A percentile compares a stretch with the other conserved stretches of the same genome.
Evolutionary conservation across 495 filamentous ascomycete genomes (phyloP).

Genomic region (Saxophila tyrrhenica): DNA sequence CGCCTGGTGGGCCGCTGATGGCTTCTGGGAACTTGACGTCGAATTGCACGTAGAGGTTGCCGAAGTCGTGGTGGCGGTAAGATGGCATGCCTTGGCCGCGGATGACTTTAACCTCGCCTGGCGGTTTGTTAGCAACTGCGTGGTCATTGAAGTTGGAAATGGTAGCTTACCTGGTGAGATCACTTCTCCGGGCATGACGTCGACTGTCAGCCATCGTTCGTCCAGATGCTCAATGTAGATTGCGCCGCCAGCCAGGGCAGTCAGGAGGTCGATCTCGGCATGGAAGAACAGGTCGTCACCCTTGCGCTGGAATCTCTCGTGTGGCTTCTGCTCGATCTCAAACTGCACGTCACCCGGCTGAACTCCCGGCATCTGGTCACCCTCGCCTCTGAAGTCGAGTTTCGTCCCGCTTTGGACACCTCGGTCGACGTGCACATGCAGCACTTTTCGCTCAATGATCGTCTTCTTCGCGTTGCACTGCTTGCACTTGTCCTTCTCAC

Average conservation of each 20-base stretch:
- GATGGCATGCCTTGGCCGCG: slow-evolving; percentile 98
- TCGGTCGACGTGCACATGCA: slow-evolving; percentile 94
- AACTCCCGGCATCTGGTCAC: slow-evolving; percentile 90
- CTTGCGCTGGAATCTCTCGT: slow-evolving; percentile 86
- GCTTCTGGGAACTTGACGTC: slow-evolving; percentile 79
- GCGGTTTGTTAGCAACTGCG: slow-evolving; percentile 18
- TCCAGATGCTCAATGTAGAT: slow-evolving; percentile 94
- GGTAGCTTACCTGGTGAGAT: slow-evolving; percentile 72
- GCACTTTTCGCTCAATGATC: slow-evolving; percentile 88
- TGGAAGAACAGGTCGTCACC: slow-evolving; percentile 95
- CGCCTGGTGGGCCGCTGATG: slow-evolving; percentile 36
- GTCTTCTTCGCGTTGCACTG: slow-evolving; percentile 93
- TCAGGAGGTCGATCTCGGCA: slow-evolving; percentile 90
- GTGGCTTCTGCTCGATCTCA: slow-evolving; percentile 96
- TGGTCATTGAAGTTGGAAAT: background rate
- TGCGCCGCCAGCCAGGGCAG: slow-evolving; percentile 78
- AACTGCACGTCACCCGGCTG: slow-evolving; percentile 92
- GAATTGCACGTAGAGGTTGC: slow-evolving; percentile 97
- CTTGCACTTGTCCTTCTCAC: slow-evolving; percentile 95
- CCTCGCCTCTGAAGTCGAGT: slow-evolving; percentile 91
- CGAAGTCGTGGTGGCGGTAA: slow-evolving; percentile 85
- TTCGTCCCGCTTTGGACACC: slow-evolving; percentile 89
- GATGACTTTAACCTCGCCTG: slow-evolving; percentile 86
- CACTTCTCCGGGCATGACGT: slow-evolving; percentile 83
- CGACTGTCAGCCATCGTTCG: slow-evolving; percentile 87